Evolutionary conservation across 108 stramenopile genomes (phyloP).

Genomic region (Asterionellopsis glacialis): DNA sequence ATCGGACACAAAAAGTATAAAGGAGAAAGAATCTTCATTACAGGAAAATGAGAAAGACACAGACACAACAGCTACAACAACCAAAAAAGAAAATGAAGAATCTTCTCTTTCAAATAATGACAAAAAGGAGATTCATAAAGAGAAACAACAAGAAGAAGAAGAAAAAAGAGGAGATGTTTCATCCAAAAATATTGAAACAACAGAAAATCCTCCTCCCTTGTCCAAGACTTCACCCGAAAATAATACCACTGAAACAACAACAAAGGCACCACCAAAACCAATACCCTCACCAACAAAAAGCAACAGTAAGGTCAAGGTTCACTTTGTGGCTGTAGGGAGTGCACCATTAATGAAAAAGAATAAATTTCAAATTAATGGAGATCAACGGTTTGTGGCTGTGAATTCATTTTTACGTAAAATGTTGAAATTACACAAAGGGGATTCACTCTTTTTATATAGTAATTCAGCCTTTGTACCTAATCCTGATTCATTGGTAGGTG

Average conservation of each 20-base stretch:
- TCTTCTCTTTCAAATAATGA: too few relatives aligned
- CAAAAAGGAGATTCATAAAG: too few relatives aligned
- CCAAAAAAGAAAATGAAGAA: too few relatives aligned
- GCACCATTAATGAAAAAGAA: conserved; percentile 85
- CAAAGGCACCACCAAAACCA: background rate
- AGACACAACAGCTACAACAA: too few relatives aligned
- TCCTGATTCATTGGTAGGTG: conserved; percentile 65
- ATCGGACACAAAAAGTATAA: too few relatives aligned
- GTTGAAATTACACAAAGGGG: conserved; percentile 36
- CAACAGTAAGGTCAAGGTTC: conserved; percentile 69
- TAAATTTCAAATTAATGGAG: conserved; percentile 69
- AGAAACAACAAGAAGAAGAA: background rate
- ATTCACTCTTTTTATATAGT: conserved; percentile 70
- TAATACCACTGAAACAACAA: conserved; percentile 1
- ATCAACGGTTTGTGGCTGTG: conserved; percentile 64
- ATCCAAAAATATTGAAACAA: background rate
- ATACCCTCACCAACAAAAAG: background rate
- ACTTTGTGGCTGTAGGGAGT: conserved; percentile 79
- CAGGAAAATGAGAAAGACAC: too few relatives aligned
- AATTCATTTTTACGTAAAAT: conserved; percentile 68
- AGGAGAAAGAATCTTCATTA: too few relatives aligned
- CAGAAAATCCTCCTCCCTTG: background rate
- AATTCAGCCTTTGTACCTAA: conserved; percentile 76
- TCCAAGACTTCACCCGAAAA: background rate
- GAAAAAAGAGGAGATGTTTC: background rate